These are phyloP conservation scores for Manihot esculenta DNA, from an alignment of 441 rosid species.

Conservation along the genomic window DNA sequence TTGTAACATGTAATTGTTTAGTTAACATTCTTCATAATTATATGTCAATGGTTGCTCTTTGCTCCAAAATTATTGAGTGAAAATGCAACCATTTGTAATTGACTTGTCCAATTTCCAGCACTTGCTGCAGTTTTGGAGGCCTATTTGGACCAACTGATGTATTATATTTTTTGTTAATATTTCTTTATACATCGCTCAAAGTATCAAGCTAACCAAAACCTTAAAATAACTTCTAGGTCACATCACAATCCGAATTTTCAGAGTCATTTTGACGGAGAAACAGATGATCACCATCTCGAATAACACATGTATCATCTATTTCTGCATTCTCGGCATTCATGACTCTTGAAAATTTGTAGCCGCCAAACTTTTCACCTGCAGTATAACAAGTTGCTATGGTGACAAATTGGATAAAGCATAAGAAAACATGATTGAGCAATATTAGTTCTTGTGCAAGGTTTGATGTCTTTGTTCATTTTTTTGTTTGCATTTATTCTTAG, in stretches of 20 bases:
- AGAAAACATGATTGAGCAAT: slow-evolving; percentile 12
- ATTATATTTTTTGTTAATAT: slow-evolving; percentile 19
- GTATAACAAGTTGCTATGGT: slow-evolving; percentile 36
- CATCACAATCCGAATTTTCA: slow-evolving; percentile 26
- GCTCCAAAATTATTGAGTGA: slow-evolving; percentile 23
- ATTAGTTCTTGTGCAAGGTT: slow-evolving; percentile 22
- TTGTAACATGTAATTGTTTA: slow-evolving; percentile 31
- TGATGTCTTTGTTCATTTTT: slow-evolving; percentile 8
- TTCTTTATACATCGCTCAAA: slow-evolving; percentile 28
- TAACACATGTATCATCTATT: slow-evolving; percentile 72
- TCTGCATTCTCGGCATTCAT: slow-evolving; percentile 71
- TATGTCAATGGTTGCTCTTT: slow-evolving; percentile 25
- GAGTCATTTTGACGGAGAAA: slow-evolving; percentile 51
- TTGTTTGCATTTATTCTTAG: background rate
- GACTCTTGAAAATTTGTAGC: slow-evolving; percentile 52
- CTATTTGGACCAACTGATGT: slow-evolving; percentile 23
- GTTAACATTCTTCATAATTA: slow-evolving; percentile 21
- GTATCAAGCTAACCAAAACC: slow-evolving; percentile 22
- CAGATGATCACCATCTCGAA: slow-evolving; percentile 96
- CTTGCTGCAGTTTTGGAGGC: slow-evolving; percentile 21
- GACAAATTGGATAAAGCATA: slow-evolving; percentile 32
- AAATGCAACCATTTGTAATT: slow-evolving; percentile 30
- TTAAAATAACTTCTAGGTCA: slow-evolving; percentile 26
- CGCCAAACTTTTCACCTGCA: slow-evolving; percentile 88
- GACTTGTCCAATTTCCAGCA: slow-evolving; percentile 25